Base-by-base conservation (phyloP, 208 protist genomes). In the Leishmania mexicana region DNA sequence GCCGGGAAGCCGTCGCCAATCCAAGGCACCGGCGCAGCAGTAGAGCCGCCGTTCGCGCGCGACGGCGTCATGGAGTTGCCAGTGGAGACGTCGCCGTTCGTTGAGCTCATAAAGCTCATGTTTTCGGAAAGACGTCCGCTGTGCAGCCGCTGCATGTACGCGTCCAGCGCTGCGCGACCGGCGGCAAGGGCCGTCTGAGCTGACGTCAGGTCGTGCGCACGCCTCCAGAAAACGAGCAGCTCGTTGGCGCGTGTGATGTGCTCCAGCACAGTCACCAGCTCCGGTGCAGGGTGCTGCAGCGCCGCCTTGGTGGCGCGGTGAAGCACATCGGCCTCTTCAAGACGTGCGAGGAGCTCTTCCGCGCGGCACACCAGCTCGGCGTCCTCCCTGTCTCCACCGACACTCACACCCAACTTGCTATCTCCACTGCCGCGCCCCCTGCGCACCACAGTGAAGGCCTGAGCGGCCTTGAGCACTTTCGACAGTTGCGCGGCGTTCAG, bases 221-320 rank as follows among this genome's bases (percentile, higher is more conserved):
- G 83, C 8, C 77, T 72, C 76, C 93, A 85, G 28, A 79, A 72
- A 38, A 89, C 64, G 8, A 97, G 57, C 53, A 94, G 82, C 68
- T 94, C 92, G 79, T 97, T 97, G 47, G 88, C 89, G 2, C 85
- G 85, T 42, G 93, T 92, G 64, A 97, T 84, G 47, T 88, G 84
- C 31, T 87, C 88, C 57, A 97, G 89, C 47, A 93, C 83, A 11
- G 87, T 79, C 49, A 85, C 38, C 31, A 88, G 77, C 73, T 88
- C 91, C 49, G 86, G 85, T 24, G 81, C 75, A 2, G 75, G 62
- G 28, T 79, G 84, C 53, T 89, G 86, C 53, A 87, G 75, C 5
- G 85, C 80, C 28, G 86, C 73, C 1, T 67, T 79, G 53, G 91
- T 68, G 13, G 83, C 76, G 19, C 68, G 54, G 1, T 71, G 67